Base-by-base conservation (phyloP, 2,329 filamentous ascomycete species). In the Aspergillus unguis region DNA sequence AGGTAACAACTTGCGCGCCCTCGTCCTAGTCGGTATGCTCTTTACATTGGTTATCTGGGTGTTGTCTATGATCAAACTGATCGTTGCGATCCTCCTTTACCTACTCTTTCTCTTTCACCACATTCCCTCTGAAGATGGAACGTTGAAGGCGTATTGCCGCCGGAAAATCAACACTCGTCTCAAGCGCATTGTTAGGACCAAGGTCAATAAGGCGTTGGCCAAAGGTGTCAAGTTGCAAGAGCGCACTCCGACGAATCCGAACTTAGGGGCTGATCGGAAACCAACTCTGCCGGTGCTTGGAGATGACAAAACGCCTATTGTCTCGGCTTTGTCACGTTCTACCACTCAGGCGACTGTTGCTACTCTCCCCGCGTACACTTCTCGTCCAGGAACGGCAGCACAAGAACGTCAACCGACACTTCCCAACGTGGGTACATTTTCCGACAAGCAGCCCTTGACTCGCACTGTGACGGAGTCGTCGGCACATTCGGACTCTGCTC, bases 31-130 rank as follows among this genome's bases (percentile, higher is more conserved):
- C 36, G 86, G 90, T 71, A 97, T 97, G 94, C 75, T 91, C 58
- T 97, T 96, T 73, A 96, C 92, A 3, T 71, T 96, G 25, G 69
- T 96, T 50, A 84, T 97, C 61, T 97, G 92, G 92, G 79, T 91
- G 10, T 85, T 97, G 62, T 87, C 88, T 0, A 82, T 88, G 5
- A 67, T 97, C 49, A 80, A 76, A 52, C 78, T 97, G 46, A 75
- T 92, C n/a, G 66, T 88, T 7, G 90, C 89, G 0, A 76, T 85
- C 25, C 63, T 95, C 1, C 85, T 95, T 55, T 97, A 95, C 72
- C 71, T 96, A 35, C 83, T 90, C 63, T 99, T 96, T 71, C 80
- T 99, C 5, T 96, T 88, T 82, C 88, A 94, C 71, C 94, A 92
- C 73, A 92, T 99, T 56, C 91, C 92, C 1, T 81, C 82, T 33